Percentiles rank a stretch among this genome's conserved stretches.
phyloP scores from a whole-genome alignment of 345 rosid species.

The Citrus australasica region DNA sequence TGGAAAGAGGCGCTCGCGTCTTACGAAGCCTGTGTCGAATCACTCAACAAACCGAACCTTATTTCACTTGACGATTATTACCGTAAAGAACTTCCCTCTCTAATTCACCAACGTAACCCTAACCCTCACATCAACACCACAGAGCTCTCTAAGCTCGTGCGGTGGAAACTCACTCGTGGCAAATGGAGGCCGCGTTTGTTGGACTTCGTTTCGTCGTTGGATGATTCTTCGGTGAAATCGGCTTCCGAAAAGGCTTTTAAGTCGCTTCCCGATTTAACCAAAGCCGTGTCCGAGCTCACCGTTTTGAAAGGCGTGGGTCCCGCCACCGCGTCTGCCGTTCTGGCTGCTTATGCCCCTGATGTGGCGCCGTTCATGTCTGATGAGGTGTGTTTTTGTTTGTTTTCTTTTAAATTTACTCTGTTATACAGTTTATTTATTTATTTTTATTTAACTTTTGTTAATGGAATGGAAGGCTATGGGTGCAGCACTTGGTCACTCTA shows the following conservation, averaged over 20 bases:
- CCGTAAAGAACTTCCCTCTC: slow-evolving; percentile 58
- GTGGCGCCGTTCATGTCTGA: slow-evolving; percentile 86
- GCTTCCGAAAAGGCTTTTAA: slow-evolving; percentile 73
- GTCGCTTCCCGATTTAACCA: slow-evolving; percentile 68
- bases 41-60: slow-evolving; percentile 70
- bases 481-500: slow-evolving; percentile 65
- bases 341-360: slow-evolving; percentile 84
- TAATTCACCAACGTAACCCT: slow-evolving; percentile 69
- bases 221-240: slow-evolving; percentile 57
- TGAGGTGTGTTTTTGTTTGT: slow-evolving; percentile 43
- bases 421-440: neutral
- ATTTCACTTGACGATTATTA: slow-evolving; percentile 69
- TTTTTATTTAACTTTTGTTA: neutral
- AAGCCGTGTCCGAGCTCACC: slow-evolving; percentile 67
- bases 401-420: neutral
- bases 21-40: slow-evolving; percentile 47
- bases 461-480: slow-evolving; percentile 56
- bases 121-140: slow-evolving; percentile 63
- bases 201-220: slow-evolving; percentile 65
- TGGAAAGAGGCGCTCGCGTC: slow-evolving; percentile 65
- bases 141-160: slow-evolving; percentile 84
- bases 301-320: slow-evolving; percentile 90
- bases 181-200: slow-evolving; percentile 94
- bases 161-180: slow-evolving; percentile 93
- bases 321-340: slow-evolving; percentile 84